phyloP scores from a whole-genome alignment of 495 filamentous ascomycete species.

The Penicillium manginii region DNA sequence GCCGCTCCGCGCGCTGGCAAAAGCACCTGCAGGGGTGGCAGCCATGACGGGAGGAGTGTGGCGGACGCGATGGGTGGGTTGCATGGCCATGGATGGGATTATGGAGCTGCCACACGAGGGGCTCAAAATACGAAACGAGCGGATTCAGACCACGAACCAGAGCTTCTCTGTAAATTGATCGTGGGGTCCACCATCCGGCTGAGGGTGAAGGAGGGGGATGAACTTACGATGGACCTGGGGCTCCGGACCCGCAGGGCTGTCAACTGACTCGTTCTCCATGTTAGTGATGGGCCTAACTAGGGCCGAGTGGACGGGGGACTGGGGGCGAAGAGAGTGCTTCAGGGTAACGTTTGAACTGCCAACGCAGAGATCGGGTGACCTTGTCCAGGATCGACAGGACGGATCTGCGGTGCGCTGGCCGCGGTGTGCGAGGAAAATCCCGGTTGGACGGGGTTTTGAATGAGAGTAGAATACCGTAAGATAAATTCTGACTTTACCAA shows the following conservation, averaged over 20 bases:
- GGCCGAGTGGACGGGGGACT: slow-evolving; percentile 11
- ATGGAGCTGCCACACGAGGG: not conserved
- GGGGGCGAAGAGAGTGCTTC: slow-evolving; percentile 8
- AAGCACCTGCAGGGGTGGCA: slow-evolving; percentile 15
- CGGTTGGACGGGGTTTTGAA: not conserved
- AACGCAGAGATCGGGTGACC: slow-evolving; percentile 50
- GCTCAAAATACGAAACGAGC: slow-evolving; percentile 4
- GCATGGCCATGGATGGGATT: not conserved
- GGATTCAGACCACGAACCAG: slow-evolving; percentile 10
- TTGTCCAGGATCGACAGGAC: slow-evolving; percentile 38
- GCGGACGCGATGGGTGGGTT: slow-evolving; percentile 15
- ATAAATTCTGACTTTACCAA: not conserved
- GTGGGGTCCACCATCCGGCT: not conserved
- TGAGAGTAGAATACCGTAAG: slow-evolving; percentile 4
- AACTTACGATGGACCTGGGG: slow-evolving; percentile 29
- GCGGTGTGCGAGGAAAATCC: slow-evolving; percentile 22
- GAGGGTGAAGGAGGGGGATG: slow-evolving; percentile 10
- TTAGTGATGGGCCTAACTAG: slow-evolving; percentile 14
- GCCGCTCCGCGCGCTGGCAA: not conserved
- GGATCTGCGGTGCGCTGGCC: slow-evolving; percentile 27
- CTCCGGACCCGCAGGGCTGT: slow-evolving; percentile 27
- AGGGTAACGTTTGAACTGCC: slow-evolving; percentile 38
- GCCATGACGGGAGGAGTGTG: slow-evolving; percentile 12
- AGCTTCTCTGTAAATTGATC: slow-evolving; percentile 11
- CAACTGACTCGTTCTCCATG: slow-evolving; percentile 32